phyloP scores from a whole-genome alignment of 441 rosid genomes.

The Corymbia citriodora region DNA sequence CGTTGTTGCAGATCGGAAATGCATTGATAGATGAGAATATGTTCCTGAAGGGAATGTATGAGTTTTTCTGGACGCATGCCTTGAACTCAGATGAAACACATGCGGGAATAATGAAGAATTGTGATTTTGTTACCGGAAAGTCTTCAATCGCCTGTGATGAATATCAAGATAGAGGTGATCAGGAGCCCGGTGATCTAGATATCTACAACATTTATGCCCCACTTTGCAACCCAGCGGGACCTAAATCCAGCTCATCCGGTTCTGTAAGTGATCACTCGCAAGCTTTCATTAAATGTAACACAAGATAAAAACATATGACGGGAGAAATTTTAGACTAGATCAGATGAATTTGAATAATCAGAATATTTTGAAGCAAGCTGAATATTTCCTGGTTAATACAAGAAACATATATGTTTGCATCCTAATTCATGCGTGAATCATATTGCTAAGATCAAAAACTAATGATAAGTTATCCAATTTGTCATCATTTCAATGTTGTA shows the following conservation, averaged over 20 bases:
- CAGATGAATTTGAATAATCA: neutral
- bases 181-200: constrained; percentile 13
- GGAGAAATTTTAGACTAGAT: neutral
- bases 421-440: neutral
- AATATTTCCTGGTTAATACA: neutral
- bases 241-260: neutral
- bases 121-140: constrained; percentile 16
- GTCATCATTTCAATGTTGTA: neutral
- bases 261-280: constrained; percentile 5
- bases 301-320: neutral
- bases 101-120: constrained; percentile 17
- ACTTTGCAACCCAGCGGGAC: constrained; percentile 11
- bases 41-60: constrained; percentile 11
- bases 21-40: constrained; percentile 24
- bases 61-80: constrained; percentile 33
- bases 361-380: neutral
- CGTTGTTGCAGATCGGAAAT: constrained; percentile 28
- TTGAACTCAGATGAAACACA: constrained; percentile 32
- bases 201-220: constrained; percentile 36
- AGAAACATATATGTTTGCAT: neutral
- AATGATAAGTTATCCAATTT: neutral
- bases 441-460: neutral
- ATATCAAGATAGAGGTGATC: neutral
- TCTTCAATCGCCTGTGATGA: constrained; percentile 10
- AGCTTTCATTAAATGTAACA: neutral